Base-by-base conservation (phyloP, 129 eudicot species). In the Smallanthus sonchifolius region DNA sequence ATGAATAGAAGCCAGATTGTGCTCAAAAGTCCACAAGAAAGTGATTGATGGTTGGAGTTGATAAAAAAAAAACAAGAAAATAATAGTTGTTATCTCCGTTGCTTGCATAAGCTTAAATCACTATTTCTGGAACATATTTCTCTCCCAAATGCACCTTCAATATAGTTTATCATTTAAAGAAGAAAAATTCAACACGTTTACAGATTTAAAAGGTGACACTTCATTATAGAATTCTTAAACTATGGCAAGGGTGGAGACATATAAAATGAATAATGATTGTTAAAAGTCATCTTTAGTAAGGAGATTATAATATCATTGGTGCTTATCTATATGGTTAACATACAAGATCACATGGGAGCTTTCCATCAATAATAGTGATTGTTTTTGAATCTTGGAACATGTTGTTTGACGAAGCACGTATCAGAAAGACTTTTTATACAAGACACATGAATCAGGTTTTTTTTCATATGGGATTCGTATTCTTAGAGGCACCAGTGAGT, bases 11-110 rank as follows among this genome's bases (percentile, higher is more conserved):
- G 38, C 68, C 16, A 79, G 13, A 52, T 24, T 40, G 83, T 35
- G 74, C 62, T 17, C 78, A 72, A 72, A 79, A 79, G 83, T 79
- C 78, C 68, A 64, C 74, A 72, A 72, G 73, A 79, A 61, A 72
- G 68, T 54, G 83, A 79, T 72, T 40, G 78, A 79, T 64, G 28
- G 10, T 48, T 62, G 65, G 49, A 30, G 73, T 51, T 72, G 73
- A 79, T 79, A 68, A 79, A 62, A 65, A n/a, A n/a, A n/a, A n/a
- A 79, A 72, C 82, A 72, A 10, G 67, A 71, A 70, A 28, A 38
- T 64, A 37, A 48, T 52, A 79, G 60, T 51, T 47, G 8, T 38
- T 70, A 48, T 49, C 49, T 62, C 34, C 36, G 7, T 64, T 79
- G 72, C 75, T 68, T 68, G 76, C 69, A 77, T 42, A 69, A 57